phyloP scores from a whole-genome alignment of 768 basidiomycete genomes.

The Tylopilus vinaceipallidus region DNA sequence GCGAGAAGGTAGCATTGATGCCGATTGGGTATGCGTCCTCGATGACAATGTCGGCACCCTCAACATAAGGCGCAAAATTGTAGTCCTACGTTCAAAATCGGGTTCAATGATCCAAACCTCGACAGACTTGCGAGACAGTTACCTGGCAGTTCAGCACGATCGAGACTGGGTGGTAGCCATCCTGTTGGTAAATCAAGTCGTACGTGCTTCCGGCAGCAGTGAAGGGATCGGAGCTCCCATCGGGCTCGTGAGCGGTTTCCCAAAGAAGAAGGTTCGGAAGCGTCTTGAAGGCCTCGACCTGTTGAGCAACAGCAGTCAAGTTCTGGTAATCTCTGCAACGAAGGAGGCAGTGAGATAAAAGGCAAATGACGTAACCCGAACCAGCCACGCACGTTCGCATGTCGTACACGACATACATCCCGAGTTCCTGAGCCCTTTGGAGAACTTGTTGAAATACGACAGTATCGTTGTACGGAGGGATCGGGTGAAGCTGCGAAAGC shows the following conservation, averaged over 20 bases:
- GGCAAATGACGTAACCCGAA: not conserved
- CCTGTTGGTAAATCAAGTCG: conserved; percentile 45
- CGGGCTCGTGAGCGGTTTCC: conserved; percentile 75
- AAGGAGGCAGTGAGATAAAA: not conserved
- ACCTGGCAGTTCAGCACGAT: conserved; percentile 51
- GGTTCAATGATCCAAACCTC: not conserved
- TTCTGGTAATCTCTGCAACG: conserved; percentile 55
- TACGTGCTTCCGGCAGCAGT: conserved; percentile 49
- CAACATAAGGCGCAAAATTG: conserved; percentile 54
- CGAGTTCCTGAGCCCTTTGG: conserved; percentile 14
- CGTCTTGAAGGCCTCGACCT: conserved; percentile 64
- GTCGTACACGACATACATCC: conserved; percentile 72
- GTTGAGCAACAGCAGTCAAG: conserved; percentile 52
- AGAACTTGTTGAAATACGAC: conserved; percentile 33
- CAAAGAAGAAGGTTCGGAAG: conserved; percentile 66
- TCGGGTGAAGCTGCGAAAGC: conserved; percentile 59
- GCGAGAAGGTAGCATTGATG: conserved; percentile 63
- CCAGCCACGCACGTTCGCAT: conserved; percentile 52
- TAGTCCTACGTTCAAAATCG: conserved; percentile 47
- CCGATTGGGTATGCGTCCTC: conserved; percentile 41
- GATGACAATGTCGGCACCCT: conserved; percentile 67
- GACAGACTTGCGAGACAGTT: not conserved
- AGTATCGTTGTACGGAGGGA: conserved; percentile 62
- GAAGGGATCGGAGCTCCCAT: conserved; percentile 66
- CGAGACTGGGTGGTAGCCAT: conserved; percentile 59